phyloP scores from a whole-genome alignment of 148 eudicot genomes.

The Pharnaceum exiguum region DNA sequence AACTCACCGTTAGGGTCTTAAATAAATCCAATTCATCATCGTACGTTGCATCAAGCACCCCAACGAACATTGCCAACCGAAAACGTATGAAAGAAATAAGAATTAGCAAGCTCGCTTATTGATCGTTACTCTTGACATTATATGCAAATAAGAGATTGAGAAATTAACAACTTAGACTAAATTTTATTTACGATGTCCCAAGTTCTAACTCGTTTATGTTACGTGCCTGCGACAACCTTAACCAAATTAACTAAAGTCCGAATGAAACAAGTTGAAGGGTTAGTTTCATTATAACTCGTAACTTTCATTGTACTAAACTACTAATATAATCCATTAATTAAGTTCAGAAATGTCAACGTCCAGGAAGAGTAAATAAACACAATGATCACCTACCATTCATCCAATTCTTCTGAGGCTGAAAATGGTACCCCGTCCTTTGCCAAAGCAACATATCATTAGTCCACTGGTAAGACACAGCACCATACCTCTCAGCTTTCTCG shows the following conservation, averaged over 20 bases:
- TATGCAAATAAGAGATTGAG: no score
- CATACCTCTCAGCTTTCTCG: conserved; percentile 26
- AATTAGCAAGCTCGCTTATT: no score
- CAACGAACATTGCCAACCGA: neutral
- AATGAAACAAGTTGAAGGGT: no score
- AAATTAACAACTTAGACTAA: no score
- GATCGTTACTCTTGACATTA: no score
- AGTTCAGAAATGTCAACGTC: conserved; percentile 12
- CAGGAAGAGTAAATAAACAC: conserved; percentile 4
- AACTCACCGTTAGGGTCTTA: conserved; percentile 64
- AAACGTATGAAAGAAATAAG: neutral
- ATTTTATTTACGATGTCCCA: no score
- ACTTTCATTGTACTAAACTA: no score
- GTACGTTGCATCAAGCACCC: conserved; percentile 13
- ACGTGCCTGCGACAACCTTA: no score
- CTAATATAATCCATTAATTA: no score
- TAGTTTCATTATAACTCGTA: no score
- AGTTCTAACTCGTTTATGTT: no score
- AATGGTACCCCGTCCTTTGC: conserved; percentile 80
- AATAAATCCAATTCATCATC: conserved; percentile 8
- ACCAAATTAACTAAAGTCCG: no score
- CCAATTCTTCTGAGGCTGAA: conserved; percentile 86
- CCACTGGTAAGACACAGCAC: conserved; percentile 44
- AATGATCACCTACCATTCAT: conserved; percentile 61
- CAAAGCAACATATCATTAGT: conserved; percentile 72